These are phyloP conservation scores for Ceratobasidium sp. DNA, from an alignment of 1,284 basidiomycete species.

Conservation along the genomic window DNA sequence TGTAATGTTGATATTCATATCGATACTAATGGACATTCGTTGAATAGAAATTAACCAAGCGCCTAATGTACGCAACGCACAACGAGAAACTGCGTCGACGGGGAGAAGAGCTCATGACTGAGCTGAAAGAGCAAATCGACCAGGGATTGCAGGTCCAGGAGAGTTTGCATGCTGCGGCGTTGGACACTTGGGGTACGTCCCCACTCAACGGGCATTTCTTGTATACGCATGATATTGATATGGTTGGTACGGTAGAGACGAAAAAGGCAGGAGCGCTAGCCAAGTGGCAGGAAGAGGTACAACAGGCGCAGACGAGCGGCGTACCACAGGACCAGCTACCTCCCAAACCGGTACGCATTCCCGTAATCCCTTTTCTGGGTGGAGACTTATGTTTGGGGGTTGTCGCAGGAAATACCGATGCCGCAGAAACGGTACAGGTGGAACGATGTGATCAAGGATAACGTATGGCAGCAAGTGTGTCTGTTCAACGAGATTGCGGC, in stretches of 20 bases:
- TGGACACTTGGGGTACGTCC: conserved; percentile 70
- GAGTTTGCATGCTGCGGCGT: conserved; percentile 71
- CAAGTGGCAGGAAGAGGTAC: conserved; percentile 37
- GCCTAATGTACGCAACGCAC: conserved; percentile 78
- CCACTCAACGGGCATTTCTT: background rate
- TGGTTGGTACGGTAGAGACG: background rate
- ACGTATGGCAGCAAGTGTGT: conserved; percentile 80
- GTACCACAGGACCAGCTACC: conserved; percentile 35
- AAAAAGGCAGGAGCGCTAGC: conserved; percentile 24
- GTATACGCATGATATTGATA: background rate
- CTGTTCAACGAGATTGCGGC: conserved; percentile 82
- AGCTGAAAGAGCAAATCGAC: conserved; percentile 67
- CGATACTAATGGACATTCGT: conserved; percentile 12
- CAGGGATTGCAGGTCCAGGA: conserved; percentile 77
- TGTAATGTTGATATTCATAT: background rate
- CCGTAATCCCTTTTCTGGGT: no score
- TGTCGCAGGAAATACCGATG: conserved; percentile 25
- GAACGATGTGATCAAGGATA: conserved; percentile 77
- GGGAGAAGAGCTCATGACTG: conserved; percentile 69
- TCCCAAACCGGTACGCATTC: conserved; percentile 8
- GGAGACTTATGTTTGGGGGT: conserved; percentile 8
- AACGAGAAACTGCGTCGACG: conserved; percentile 67
- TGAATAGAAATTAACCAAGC: conserved; percentile 80
- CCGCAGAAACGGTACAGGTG: conserved; percentile 76
- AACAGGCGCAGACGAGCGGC: conserved; percentile 18